Conservation (phyloP, 495 filamentous ascomycete species). For the Glonium stellatum region DNA sequence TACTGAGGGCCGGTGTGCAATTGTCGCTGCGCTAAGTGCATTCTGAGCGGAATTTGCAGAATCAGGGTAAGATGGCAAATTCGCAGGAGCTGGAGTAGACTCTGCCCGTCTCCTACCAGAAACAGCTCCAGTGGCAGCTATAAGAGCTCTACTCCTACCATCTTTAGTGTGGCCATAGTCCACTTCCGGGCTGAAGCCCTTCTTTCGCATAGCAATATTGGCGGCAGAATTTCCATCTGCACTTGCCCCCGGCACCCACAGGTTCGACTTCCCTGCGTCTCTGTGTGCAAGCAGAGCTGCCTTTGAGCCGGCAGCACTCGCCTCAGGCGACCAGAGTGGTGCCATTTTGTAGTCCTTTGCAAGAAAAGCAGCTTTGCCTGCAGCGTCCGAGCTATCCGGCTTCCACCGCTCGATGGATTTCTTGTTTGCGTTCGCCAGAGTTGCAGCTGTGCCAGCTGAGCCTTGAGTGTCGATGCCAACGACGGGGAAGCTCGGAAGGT, state of each 20-base stretch:
- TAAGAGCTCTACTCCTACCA: conserved; percentile 53
- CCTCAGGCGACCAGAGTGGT: conserved; percentile 46
- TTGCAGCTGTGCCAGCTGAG: conserved; percentile 67
- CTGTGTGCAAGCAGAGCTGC: conserved; percentile 65
- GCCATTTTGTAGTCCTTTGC: conserved; percentile 62
- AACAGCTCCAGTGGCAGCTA: conserved; percentile 69
- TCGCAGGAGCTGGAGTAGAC: conserved; percentile 48
- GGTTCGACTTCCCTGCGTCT: conserved; percentile 49
- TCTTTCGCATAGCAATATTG: conserved; percentile 47
- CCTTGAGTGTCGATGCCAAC: conserved; percentile 56
- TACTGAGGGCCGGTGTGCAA: conserved; percentile 44
- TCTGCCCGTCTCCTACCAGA: conserved; percentile 56
- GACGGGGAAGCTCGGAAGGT: conserved; percentile 61
- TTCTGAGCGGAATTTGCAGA: conserved; percentile 53
- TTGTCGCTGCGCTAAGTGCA: conserved; percentile 61
- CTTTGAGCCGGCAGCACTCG: conserved; percentile 58
- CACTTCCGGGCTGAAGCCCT: conserved; percentile 37
- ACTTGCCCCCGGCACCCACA: conserved; percentile 44
- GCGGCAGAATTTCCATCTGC: conserved; percentile 53
- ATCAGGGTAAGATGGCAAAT: conserved; percentile 48
- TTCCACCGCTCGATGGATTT: conserved; percentile 56
- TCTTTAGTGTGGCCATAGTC: conserved; percentile 43
- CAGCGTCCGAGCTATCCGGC: conserved; percentile 52
- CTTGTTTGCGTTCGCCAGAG: conserved; percentile 62
- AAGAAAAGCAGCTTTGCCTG: conserved; percentile 59